Conservation (phyloP, 768 basidiomycete genomes). For the Chiua virens region DNA sequence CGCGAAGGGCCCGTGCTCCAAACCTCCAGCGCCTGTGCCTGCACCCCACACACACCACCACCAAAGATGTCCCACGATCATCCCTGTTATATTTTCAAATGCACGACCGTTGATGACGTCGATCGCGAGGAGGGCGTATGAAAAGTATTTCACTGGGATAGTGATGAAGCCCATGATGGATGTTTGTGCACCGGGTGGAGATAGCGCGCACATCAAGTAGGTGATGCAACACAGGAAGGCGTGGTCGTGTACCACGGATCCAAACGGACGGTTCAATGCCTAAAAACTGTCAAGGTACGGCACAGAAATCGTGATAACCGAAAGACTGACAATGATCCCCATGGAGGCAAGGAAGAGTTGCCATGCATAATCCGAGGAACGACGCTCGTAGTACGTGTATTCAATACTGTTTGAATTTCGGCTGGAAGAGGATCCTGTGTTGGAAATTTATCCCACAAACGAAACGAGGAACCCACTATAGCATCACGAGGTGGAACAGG, state of each 20-base stretch:
- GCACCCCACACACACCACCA: conserved; percentile 70
- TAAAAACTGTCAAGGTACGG: conserved; percentile 12
- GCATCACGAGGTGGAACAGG: conserved; percentile 44
- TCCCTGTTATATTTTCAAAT: conserved; percentile 60
- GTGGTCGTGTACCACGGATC: conserved; percentile 54
- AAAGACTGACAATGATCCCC: conserved; percentile 57
- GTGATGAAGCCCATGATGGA: conserved; percentile 80
- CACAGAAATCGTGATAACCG: not conserved
- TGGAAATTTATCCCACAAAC: not conserved
- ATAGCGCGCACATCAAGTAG: conserved; percentile 67
- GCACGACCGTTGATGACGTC: conserved; percentile 71
- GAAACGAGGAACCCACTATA: conserved; percentile 33
- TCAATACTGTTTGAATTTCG: conserved; percentile 69
- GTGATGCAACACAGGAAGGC: conserved; percentile 66
- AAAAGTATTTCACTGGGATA: conserved; percentile 69
- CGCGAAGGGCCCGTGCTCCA: conserved; percentile 38
- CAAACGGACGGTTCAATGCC: conserved; percentile 62
- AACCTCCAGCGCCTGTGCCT: conserved; percentile 39
- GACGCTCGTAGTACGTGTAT: conserved; percentile 50
- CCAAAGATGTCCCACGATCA: conserved; percentile 79
- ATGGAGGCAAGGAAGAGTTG: conserved; percentile 58
- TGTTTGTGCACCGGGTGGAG: conserved; percentile 64
- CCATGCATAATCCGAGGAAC: conserved; percentile 77
- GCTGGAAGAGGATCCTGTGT: conserved; percentile 37
- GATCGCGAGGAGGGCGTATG: conserved; percentile 70